Base-by-base conservation (phyloP, 1,284 basidiomycete genomes). In the Naganishia sp. region DNA sequence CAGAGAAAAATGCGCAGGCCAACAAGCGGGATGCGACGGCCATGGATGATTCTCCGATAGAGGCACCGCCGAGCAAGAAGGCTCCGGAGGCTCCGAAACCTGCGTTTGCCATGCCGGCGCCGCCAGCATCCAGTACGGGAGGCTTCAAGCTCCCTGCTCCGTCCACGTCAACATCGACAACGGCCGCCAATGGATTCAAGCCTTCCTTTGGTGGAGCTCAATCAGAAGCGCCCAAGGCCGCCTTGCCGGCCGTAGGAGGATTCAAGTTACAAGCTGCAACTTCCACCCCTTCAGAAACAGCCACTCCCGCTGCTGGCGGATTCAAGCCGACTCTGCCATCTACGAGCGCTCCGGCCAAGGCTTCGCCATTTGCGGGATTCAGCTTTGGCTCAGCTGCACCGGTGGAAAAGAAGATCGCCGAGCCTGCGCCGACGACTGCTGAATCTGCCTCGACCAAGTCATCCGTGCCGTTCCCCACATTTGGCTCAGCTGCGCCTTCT, bases 281-380 rank as follows among this genome's bases (percentile, higher is more conserved):
- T 18, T 25, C 47, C 7, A 41, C 28, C 25, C n/a, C 43, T 32
- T 42, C 56, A 15, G 17, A 47, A 21, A 32, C 42, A 25, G 9
- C 57, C 6, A n/a, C 23, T 42, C 18, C 51, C 9, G 18, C 62
- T 13, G 35, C 61, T 4, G 67, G 63, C 39, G 67, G 72, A 5
- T 73, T 76, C 69, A 70, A 65, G 17, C 72, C 72, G n/a, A 67
- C 69, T 18, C 28, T 73, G n/a, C 43, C 50, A 35, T 28, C 60
- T 2, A 28, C 49, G 2, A 63, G 61, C 61, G 49, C 32, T 39
- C 5, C 35, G 25, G 21, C 57, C 15, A 61, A 61, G 39, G 18
- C 65, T 49, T 58, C 65, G 15, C 65, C 65, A 1, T 47, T 66
- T 28, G 58, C 50, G 2, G 65, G 42, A 32, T 66, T 66, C 57